Evolutionary conservation across 176 grass and related monocot species (phyloP).

Genomic region (Puccinellia tenuiflora): DNA sequence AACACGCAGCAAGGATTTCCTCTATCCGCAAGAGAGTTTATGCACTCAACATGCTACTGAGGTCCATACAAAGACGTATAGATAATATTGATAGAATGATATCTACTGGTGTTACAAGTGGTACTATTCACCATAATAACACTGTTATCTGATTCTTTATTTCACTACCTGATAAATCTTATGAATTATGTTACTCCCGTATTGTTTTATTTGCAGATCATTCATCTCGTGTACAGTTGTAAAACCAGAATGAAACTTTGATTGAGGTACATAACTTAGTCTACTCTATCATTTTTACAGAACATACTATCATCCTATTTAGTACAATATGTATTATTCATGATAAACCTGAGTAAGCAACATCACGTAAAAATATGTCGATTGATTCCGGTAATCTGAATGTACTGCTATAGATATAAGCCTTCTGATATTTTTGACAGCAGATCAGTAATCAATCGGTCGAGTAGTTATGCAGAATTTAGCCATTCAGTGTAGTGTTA

Average conservation of each 20-base stretch:
- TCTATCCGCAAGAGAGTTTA: constrained; percentile 70
- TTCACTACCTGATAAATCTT: background rate
- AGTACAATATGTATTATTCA: background rate
- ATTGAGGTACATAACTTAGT: constrained; percentile 28
- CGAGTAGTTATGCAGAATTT: background rate
- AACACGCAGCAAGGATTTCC: constrained; percentile 75
- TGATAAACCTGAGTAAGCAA: constrained; percentile 2
- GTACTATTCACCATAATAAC: constrained; percentile 26
- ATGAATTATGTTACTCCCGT: background rate
- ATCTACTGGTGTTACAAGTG: constrained; percentile 51
- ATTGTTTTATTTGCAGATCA: constrained; percentile 25
- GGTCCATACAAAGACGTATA: constrained; percentile 76
- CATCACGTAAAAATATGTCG: background rate
- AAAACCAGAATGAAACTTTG: constrained; percentile 35
- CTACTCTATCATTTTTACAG: background rate
- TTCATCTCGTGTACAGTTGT: constrained; percentile 34
- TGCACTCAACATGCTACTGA: constrained; percentile 78
- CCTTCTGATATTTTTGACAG: background rate
- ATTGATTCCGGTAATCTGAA: background rate
- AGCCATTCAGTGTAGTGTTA: background rate
- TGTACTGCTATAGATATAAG: background rate
- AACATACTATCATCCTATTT: background rate
- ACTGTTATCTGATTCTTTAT: background rate
- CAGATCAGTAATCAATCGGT: background rate
- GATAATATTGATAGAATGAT: constrained; percentile 78